A percentile compares a stretch with the other conserved stretches of the same genome.
These are phyloP conservation scores for Lachancea meyersii DNA, from an alignment of 805 yeast species.

Conservation along the genomic window DNA sequence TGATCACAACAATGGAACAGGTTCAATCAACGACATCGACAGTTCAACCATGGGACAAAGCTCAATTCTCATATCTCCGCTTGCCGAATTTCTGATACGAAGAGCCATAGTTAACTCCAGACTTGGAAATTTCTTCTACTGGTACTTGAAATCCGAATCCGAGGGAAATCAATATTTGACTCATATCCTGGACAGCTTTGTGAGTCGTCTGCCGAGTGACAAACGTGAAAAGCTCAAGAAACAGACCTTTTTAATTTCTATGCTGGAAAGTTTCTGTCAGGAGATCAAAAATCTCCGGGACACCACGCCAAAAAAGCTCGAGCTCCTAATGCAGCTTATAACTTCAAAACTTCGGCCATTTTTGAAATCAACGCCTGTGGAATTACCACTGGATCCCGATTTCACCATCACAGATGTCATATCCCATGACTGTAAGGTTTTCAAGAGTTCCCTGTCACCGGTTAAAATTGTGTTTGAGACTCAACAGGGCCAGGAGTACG, in stretches of 20 bases:
- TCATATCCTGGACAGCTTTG: conserved; percentile 44
- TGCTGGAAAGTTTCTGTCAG: conserved; percentile 58
- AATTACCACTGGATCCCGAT: conserved; percentile 80
- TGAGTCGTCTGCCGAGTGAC: conserved; percentile 30
- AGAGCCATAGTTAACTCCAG: conserved; percentile 59
- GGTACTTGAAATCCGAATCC: conserved; percentile 87
- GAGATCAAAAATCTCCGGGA: conserved; percentile 63
- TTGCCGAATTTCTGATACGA: conserved; percentile 68
- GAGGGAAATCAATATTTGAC: conserved; percentile 55
- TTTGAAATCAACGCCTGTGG: conserved; percentile 42
- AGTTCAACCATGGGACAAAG: conserved; percentile 16
- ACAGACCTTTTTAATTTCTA: conserved; percentile 66
- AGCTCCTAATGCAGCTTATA: conserved; percentile 47
- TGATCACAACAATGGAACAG: conserved; percentile 8
- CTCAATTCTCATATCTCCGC: conserved; percentile 44
- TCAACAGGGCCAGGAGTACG: conserved; percentile 45
- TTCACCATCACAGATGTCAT: conserved; percentile 66
- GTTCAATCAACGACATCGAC: conserved; percentile 11
- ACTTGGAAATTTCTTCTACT: conserved; percentile 78
- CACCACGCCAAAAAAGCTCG: conserved; percentile 69
- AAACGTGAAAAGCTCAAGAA: conserved; percentile 34
- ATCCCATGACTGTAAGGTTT: conserved; percentile 76
- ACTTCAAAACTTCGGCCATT: conserved; percentile 39
- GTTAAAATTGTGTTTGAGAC: conserved; percentile 74
- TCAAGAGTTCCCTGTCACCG: conserved; percentile 88